Evolutionary conservation across 352 stramenopile genomes (phyloP).

Genomic region (Achlya hypogyna): DNA sequence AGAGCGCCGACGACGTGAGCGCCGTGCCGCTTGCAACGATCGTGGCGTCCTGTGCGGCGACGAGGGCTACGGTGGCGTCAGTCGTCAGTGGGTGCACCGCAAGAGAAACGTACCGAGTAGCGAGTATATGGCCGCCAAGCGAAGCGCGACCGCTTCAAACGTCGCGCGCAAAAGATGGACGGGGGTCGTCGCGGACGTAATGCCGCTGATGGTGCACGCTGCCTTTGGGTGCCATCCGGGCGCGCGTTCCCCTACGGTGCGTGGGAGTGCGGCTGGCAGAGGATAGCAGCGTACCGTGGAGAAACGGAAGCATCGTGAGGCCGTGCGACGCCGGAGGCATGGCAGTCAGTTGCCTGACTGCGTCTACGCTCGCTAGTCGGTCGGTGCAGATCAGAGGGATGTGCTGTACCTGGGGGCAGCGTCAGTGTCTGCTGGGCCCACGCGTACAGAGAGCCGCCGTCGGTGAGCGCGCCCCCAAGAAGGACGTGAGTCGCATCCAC

Average conservation of each 20-base stretch:
- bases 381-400: neutral
- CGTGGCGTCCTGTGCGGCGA: slow-evolving; percentile 38
- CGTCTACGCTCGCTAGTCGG: too few relatives aligned
- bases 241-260: slow-evolving; percentile 61
- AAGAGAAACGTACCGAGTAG: slow-evolving; percentile 45
- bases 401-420: slow-evolving; percentile 21
- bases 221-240: slow-evolving; percentile 88
- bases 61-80: slow-evolving; percentile 19
- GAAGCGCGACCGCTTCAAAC: slow-evolving; percentile 87
- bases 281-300: slow-evolving; percentile 45
- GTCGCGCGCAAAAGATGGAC: slow-evolving; percentile 83
- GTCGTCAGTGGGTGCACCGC: neutral
- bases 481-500: slow-evolving; percentile 78
- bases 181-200: slow-evolving; percentile 86
- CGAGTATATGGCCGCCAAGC: slow-evolving; percentile 76
- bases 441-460: slow-evolving; percentile 93
- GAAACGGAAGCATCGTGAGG: slow-evolving; percentile 86
- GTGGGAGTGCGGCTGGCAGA: neutral
- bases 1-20: slow-evolving; percentile 64
- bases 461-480: slow-evolving; percentile 91
- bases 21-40: slow-evolving; percentile 76
- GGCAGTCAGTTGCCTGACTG: neutral
- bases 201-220: slow-evolving; percentile 82
- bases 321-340: slow-evolving; percentile 44
- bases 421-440: slow-evolving; percentile 79